A percentile compares a stretch with the other conserved stretches of the same genome.
These are phyloP conservation scores for Exserohilum rostratum DNA, from an alignment of 2,329 filamentous ascomycete genomes.

Conservation along the genomic window DNA sequence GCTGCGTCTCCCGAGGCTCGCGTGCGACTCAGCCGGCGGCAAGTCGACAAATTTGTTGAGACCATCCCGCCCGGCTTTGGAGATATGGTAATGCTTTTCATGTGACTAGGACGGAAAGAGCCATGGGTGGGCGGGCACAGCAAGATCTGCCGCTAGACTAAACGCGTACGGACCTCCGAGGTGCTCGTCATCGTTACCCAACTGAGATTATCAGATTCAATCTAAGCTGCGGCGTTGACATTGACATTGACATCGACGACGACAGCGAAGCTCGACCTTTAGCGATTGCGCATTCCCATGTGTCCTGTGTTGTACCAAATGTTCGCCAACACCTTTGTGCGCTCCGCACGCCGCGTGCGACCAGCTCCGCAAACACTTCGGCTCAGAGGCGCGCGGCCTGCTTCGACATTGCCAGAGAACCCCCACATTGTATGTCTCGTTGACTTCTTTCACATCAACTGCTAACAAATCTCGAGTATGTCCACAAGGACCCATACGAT, in stretches of 20 bases:
- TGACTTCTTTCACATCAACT: not conserved
- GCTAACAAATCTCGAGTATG: conserved; percentile 50
- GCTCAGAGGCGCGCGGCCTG: conserved; percentile 30
- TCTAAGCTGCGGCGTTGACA: not conserved
- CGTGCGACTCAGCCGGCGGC: not conserved
- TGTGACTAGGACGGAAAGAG: not conserved
- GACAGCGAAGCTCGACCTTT: too few relatives aligned
- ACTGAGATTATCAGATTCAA: conserved; percentile 5
- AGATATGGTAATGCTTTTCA: not conserved
- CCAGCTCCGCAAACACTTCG: conserved; percentile 18
- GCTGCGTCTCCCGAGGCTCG: not conserved
- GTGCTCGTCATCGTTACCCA: conserved; percentile 24
- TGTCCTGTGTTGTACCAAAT: conserved; percentile 26
- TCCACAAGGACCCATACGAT: conserved; percentile 54
- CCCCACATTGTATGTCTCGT: conserved; percentile 47
- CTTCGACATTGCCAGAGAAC: conserved; percentile 53
- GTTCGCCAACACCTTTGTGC: conserved; percentile 26
- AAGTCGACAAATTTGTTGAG: not conserved
- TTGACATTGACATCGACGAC: not conserved
- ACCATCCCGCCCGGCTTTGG: not conserved
- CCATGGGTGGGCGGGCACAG: not conserved
- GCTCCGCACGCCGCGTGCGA: conserved; percentile 24
- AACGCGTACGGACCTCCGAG: conserved; percentile 1
- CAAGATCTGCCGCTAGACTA: conserved; percentile 19
- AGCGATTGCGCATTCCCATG: not conserved